Base-by-base conservation (phyloP, 805 yeast genomes). In the Diddensiella caesifluorescens region DNA sequence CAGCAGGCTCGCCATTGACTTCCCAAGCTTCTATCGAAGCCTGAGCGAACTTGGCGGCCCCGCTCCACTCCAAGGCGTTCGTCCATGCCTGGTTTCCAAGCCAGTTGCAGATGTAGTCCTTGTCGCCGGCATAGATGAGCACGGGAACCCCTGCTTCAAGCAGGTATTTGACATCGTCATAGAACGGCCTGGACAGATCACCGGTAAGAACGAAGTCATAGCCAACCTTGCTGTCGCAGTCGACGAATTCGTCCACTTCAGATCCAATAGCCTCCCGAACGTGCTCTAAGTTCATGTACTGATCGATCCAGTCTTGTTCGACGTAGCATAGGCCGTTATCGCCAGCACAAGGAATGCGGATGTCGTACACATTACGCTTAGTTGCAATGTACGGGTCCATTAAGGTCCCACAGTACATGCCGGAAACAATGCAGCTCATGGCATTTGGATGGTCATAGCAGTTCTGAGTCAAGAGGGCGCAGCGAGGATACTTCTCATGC, bases 31-130 rank as follows among this genome's bases (percentile, higher is more conserved):
- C 33, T 30, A 47, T 39, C 5, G 49, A 50, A 61, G 52, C 57
- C 64, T 59, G 54, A 50, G 67, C 66, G 54, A 74, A 80, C 34
- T 68, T 71, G 18, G 68, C 70, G 22, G 67, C 59, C 27, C 72
- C 72, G 27, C 69, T 61, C 80, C 81, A 79, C 53, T 79, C 79
- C 47, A 83, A 67, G 35, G 66, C 75, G 59, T 81, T 68, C 22
- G 84, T 69, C 94, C 94, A 84, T 3, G 83, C 89, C 53, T 73
- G 72, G 62, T 84, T 83, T 51, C 94, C 95, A 57, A 84, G 69
- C 95, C 95, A 84, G 68, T 84, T 84, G 63, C 95, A 84, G 56
- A 84, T 84, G 60, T 78, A 84, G 62, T 84, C 95, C 64, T 84
- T 84, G 67, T 84, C 94, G 60, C 95, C 95, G 10, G 92, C 94